These are phyloP conservation scores for Suzukiozyma palmioleophila DNA, from an alignment of 1,139 yeast species.

Conservation along the genomic window DNA sequence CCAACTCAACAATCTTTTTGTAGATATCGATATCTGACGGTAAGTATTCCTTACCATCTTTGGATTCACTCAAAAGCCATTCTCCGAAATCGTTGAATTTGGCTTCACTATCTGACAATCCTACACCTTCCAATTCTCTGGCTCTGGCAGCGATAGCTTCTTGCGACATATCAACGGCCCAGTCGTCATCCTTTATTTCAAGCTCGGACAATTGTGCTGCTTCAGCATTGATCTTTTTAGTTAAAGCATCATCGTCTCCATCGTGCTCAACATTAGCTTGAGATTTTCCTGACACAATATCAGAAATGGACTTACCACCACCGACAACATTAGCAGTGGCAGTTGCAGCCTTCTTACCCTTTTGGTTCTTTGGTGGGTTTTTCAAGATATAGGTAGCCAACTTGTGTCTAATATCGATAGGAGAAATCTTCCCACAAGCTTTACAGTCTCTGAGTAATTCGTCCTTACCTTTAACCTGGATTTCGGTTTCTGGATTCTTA, in stretches of 20 bases:
- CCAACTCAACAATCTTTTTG: conserved; percentile 81
- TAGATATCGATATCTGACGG: conserved; percentile 88
- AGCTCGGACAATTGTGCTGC: conserved; percentile 69
- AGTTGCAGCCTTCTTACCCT: conserved; percentile 67
- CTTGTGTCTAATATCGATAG: conserved; percentile 83
- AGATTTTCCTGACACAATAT: conserved; percentile 55
- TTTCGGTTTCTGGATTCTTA: conserved; percentile 97
- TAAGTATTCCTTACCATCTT: conserved; percentile 52
- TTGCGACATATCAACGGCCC: conserved; percentile 98
- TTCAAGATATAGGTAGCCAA: conserved; percentile 81
- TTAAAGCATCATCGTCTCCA: conserved; percentile 72
- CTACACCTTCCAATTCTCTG: conserved; percentile 67
- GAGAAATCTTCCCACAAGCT: conserved; percentile 93
- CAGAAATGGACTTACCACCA: conserved; percentile 78
- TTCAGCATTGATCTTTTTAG: conserved; percentile 79
- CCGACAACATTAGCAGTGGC: conserved; percentile 90
- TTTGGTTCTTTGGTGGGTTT: conserved; percentile 75
- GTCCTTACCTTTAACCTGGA: conserved; percentile 74
- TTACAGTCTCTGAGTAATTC: conserved; percentile 88
- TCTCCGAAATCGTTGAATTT: conserved; percentile 78
- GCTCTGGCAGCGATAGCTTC: conserved; percentile 96
- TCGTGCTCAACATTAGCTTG: conserved; percentile 23
- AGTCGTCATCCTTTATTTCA: conserved; percentile 78
- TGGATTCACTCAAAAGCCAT: conserved; percentile 64
- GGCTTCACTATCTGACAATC: conserved; percentile 40